Evolutionary conservation across 257 asterid genomes (phyloP), one percentile per base, ranked within the genome.

Genomic region (Nicotiana tomentosiformis): DNA sequence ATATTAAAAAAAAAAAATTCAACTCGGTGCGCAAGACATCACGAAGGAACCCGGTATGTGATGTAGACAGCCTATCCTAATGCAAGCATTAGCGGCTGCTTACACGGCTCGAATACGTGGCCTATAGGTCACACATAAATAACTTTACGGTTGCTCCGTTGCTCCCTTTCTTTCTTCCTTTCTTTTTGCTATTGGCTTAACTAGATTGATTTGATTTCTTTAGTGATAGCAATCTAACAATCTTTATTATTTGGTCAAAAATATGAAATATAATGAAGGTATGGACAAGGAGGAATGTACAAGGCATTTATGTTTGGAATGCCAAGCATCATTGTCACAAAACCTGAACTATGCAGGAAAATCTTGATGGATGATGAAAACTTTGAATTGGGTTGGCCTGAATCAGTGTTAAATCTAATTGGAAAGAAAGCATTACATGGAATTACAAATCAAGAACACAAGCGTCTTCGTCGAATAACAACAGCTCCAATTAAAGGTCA

Each of bases 391-490:
- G 81, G 84, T 11, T 80, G 70, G 69, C 82, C 87, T 2, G 26
- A 61, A 80, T 80, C 87, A 53, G 82, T 84, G 5, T 26, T 80
- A 2, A 56, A 46, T 49, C 39, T 84, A 2, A n/a, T 84, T 1
- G 84, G 84, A 49, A 80, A 70, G 58, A 80, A 56, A 62, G 84
- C 77, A 10, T 77, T 70, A 11, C 81, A 84, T 66, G 82, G 84
- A 7, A 83, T 80, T 49, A 67, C 82, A 5, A 65, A n/a, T 9
- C 84, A 61, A 46, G 82, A 84, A 62, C 77, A 46, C n/a, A 70
- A 55, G 78, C 82, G 78, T 20, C 70, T 80, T 11, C 84, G 84
- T 7, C 81, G 68, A 58, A 80, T 80, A 15, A 80, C 82, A 14
- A 56, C 82, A 26, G 26, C 69, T 32, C 84, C 87, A 5, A 55